Evolutionary conservation across 306 rosid species (phyloP), one percentile per base, ranked within the genome.

Genomic region (Trichosanthes truncata): DNA sequence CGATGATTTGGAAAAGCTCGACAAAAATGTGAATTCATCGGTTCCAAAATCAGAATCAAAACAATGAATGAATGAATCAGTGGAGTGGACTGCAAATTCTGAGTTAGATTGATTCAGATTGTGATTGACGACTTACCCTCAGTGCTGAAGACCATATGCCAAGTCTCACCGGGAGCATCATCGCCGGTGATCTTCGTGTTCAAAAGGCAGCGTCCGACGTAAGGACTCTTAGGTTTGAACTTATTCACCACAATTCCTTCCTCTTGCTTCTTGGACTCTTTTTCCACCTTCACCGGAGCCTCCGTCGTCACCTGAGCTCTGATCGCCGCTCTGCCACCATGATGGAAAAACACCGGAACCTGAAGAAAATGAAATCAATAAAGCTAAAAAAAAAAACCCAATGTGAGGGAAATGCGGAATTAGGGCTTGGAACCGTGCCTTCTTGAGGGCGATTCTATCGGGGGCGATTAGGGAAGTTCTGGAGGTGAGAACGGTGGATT

Each of bases 111-210:
- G 48, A 9, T 43, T 43, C 48, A 11, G 51, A 46, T 5, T 11
- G 25, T 18, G 25, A n/a, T n/a, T n/a, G 33, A 29, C 6, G 3
- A 20, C 82, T 55, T 78, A 96, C 98, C 99, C 60, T 96, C 99
- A 13, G 99, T 96, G 88, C 79, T 90, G 93, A 96, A 96, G 69
- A 96, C 98, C 97, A 96, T 96, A 85, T 96, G 99, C 97, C 97
- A 93, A 4, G 99, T 96, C 82, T 96, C 99, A 20, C 99, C 99
- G 11, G 99, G 99, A 55, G 99, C 99, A 80, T 96, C 99, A 79
- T 96, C 99, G 25, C 90, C 98, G 17, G 99, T 96, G 87, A 96
- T 96, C 91, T 90, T 96, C 20, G 99, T 93, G 90, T 96, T 96
- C 81, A 96, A 93, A 48, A 96, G 89, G 84, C 90, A 87, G 60